Conservation (phyloP, 2,329 filamentous ascomycete genomes). For the Fusarium sarcochroum region DNA sequence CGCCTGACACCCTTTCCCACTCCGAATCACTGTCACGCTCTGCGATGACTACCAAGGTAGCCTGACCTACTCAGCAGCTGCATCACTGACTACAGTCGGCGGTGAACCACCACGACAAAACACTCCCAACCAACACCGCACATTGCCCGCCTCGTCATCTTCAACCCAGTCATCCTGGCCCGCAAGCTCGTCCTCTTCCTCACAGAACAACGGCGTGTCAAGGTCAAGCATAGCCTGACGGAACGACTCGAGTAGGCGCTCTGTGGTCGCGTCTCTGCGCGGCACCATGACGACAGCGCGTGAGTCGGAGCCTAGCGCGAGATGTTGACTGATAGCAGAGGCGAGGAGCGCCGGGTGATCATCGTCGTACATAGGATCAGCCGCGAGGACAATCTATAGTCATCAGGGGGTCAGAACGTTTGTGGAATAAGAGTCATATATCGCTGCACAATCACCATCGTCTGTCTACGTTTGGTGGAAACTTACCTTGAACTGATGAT, state of each 20-base stretch:
- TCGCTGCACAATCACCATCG: constrained; percentile 14
- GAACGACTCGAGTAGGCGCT: constrained; percentile 74
- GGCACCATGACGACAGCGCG: constrained; percentile 86
- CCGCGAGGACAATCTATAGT: constrained; percentile 79
- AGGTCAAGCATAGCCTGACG: constrained; percentile 70
- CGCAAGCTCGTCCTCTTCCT: constrained; percentile 73
- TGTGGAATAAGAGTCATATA: constrained; percentile 27
- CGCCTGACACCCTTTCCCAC: constrained; percentile 4
- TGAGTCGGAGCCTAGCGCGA: constrained; percentile 69
- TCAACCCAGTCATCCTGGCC: constrained; percentile 82
- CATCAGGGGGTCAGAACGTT: constrained; percentile 26
- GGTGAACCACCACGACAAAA: constrained; percentile 60
- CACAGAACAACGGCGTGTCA: constrained; percentile 61
- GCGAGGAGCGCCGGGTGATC: constrained; percentile 83
- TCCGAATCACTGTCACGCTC: constrained; percentile 7
- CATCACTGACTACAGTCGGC: constrained; percentile 22
- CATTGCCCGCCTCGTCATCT: constrained; percentile 61
- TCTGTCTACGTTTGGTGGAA: constrained; percentile 15
- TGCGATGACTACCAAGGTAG: not conserved
- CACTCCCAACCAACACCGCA: constrained; percentile 79
- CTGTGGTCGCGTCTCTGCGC: constrained; percentile 77
- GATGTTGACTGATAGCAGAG: constrained; percentile 76
- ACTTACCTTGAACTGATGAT: constrained; percentile 66
- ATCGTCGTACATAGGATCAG: constrained; percentile 89
- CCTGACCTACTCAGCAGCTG: not conserved